phyloP scores from a whole-genome alignment of 495 filamentous ascomycete species.

The Geoglossum glabrum region DNA sequence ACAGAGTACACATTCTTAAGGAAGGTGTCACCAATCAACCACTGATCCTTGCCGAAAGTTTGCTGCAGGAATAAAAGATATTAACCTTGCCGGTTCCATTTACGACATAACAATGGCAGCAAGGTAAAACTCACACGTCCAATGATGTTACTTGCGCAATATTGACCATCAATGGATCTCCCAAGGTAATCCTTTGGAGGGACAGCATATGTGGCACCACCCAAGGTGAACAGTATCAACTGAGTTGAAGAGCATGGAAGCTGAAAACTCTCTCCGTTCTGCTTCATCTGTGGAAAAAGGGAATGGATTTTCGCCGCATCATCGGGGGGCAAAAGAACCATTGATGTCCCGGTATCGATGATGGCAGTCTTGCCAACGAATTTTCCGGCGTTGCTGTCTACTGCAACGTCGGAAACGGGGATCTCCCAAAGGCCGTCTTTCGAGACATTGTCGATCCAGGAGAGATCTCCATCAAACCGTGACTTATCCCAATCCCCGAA shows the following conservation, averaged over 20 bases:
- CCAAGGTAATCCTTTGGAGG: slow-evolving; percentile 51
- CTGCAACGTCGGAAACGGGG: slow-evolving; percentile 36
- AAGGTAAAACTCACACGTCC: slow-evolving; percentile 8
- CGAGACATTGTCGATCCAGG: slow-evolving; percentile 32
- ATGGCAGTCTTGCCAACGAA: slow-evolving; percentile 36
- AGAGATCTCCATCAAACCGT: slow-evolving; percentile 44
- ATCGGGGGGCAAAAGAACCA: slow-evolving; percentile 40
- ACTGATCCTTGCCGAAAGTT: slow-evolving; percentile 29
- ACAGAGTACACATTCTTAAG: slow-evolving; percentile 81
- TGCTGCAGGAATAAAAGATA: slow-evolving; percentile 5
- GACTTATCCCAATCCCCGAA: slow-evolving; percentile 49
- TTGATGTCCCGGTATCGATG: slow-evolving; percentile 70
- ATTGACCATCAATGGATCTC: slow-evolving; percentile 16
- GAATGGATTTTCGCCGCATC: slow-evolving; percentile 47
- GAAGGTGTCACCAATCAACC: slow-evolving; percentile 69
- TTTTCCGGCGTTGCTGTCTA: slow-evolving; percentile 31
- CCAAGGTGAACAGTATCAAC: slow-evolving; percentile 32
- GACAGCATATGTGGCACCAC: slow-evolving; percentile 38
- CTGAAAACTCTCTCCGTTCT: slow-evolving; percentile 33
- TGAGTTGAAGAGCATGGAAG: slow-evolving; percentile 50
- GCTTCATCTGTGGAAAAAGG: slow-evolving; percentile 36
- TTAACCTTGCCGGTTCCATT: background rate
- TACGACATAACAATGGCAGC: background rate
- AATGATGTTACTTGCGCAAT: slow-evolving; percentile 48
- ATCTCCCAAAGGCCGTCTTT: slow-evolving; percentile 41